These are phyloP conservation scores for Candida easanensis DNA, from an alignment of 805 yeast genomes.

Conservation along the genomic window DNA sequence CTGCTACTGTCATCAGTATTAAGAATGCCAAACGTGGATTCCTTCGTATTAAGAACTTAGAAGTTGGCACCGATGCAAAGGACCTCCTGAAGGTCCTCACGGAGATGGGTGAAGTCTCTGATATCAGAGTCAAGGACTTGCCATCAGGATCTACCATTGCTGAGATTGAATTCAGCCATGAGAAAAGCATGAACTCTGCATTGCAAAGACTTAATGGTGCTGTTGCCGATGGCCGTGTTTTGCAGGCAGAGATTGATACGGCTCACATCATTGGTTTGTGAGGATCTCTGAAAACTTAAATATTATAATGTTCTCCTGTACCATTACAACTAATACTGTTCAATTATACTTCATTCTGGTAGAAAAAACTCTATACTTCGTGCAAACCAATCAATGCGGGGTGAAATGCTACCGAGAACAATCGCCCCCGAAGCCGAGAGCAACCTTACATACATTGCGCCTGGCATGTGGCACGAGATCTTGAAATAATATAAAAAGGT, in stretches of 20 bases:
- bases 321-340: no score
- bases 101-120: slow-evolving; percentile 19
- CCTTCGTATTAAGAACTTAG: slow-evolving; percentile 31
- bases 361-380: no score
- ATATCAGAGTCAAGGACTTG: slow-evolving; percentile 30
- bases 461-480: not conserved
- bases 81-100: slow-evolving; percentile 31
- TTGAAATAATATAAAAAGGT: not conserved
- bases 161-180: slow-evolving; percentile 32
- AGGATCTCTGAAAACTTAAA: not conserved
- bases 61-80: slow-evolving; percentile 28
- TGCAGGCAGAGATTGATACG: slow-evolving; percentile 31
- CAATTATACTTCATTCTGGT: no score
- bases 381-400: no score
- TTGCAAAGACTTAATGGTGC: slow-evolving; percentile 37
- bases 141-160: slow-evolving; percentile 40
- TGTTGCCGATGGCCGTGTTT: slow-evolving; percentile 45
- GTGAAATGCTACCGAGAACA: not conserved
- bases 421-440: slow-evolving; percentile 3
- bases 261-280: not conserved
- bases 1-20: slow-evolving; percentile 13
- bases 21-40: slow-evolving; percentile 26
- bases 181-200: slow-evolving; percentile 31
- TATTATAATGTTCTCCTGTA: no score
- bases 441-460: slow-evolving; percentile 1